Percentiles rank a stretch among this genome's conserved stretches.
Conservation (phyloP, 192 early-diverging fungal species). For the Rhizoclosmatium globosum region DNA sequence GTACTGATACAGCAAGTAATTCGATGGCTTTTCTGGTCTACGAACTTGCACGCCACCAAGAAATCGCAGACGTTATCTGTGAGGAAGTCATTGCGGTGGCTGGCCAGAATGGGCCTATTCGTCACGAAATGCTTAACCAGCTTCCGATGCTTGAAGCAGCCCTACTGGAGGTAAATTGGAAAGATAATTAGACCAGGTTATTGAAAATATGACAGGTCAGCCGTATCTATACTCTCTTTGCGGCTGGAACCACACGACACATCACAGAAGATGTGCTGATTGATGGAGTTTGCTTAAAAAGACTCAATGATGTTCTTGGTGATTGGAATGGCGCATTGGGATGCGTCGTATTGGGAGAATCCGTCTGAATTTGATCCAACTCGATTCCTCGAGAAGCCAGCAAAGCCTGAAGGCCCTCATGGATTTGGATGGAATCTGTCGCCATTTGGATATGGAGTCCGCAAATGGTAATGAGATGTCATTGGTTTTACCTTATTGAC, state of each 20-base stretch:
- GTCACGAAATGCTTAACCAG: neutral
- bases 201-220: too few species aligned
- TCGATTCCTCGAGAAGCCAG: neutral
- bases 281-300: neutral
- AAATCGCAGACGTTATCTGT: neutral
- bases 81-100: constrained; percentile 1
- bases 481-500: neutral
- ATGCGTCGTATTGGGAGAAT: neutral
- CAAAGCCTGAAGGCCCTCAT: neutral
- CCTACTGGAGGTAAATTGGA: too few species aligned
- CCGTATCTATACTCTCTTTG: too few species aligned
- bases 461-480: neutral
- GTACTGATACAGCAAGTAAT: constrained; percentile 7
- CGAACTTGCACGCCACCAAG: constrained; percentile 14
- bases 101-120: neutral
- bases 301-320: neutral
- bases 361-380: neutral
- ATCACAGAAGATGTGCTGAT: neutral
- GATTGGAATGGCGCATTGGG: neutral
- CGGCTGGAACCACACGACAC: neutral
- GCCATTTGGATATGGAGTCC: constrained; percentile 16
- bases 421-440: neutral
- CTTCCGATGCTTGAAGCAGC: neutral
- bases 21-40: constrained; percentile 10
- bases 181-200: too few species aligned